phyloP scores from a whole-genome alignment of 306 rosid genomes.

The Pueraria montana region DNA sequence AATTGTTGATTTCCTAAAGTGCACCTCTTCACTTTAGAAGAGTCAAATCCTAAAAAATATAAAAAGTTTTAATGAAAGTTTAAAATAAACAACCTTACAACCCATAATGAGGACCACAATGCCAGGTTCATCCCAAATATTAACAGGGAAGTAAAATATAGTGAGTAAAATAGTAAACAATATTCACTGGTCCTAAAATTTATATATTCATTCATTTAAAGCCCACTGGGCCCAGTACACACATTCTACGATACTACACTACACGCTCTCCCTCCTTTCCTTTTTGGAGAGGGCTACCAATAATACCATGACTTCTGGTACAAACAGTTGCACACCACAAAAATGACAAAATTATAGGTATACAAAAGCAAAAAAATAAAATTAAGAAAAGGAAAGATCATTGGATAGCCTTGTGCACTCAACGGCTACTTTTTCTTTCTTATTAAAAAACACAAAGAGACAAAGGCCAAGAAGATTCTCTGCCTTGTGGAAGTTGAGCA shows the following conservation, averaged over 20 bases:
- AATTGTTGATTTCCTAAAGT: too few species aligned
- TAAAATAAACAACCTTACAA: background rate
- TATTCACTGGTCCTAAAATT: slow-evolving; percentile 26
- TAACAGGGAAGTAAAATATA: background rate
- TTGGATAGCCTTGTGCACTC: slow-evolving; percentile 56
- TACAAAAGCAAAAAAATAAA: background rate
- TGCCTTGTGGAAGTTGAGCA: slow-evolving; percentile 19
- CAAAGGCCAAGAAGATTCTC: slow-evolving; percentile 52
- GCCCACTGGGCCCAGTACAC: slow-evolving; percentile 27
- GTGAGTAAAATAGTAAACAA: background rate
- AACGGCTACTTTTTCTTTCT: slow-evolving; percentile 58
- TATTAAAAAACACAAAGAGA: background rate
- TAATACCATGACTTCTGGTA: slow-evolving; percentile 23
- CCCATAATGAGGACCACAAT: background rate
- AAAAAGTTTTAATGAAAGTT: background rate
- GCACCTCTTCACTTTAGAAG: too few species aligned
- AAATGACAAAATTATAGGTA: background rate
- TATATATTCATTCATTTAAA: slow-evolving; percentile 39
- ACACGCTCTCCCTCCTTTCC: slow-evolving; percentile 88
- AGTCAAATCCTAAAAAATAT: background rate
- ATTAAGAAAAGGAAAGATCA: slow-evolving; percentile 38
- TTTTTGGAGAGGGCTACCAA: slow-evolving; percentile 79
- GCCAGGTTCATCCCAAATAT: background rate
- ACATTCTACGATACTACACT: slow-evolving; percentile 17
- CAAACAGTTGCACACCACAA: slow-evolving; percentile 45